A percentile compares a stretch with the other conserved stretches of the same genome.
phyloP scores from a whole-genome alignment of 176 grass and related monocot species.

The Paspalum vaginatum region DNA sequence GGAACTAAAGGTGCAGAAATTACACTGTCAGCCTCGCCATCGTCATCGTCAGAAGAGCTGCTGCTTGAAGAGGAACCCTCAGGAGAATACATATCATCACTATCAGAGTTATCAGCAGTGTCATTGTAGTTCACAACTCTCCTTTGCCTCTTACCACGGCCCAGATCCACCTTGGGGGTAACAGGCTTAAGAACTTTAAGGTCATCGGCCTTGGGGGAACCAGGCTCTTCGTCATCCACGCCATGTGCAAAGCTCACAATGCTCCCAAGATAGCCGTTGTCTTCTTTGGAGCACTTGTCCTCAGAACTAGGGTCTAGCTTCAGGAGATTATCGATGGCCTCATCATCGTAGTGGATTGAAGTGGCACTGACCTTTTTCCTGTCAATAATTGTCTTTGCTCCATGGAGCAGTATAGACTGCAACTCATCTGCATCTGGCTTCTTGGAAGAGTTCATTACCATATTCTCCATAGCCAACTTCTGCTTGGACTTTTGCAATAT shows the following conservation, averaged over 20 bases:
- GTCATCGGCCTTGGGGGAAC: slow-evolving; percentile 57
- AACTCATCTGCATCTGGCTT: slow-evolving; percentile 60
- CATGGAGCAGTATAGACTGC: slow-evolving; percentile 63
- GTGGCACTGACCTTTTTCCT: slow-evolving; percentile 51
- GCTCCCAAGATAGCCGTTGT: slow-evolving; percentile 66
- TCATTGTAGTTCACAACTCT: slow-evolving; percentile 54
- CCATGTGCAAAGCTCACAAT: slow-evolving; percentile 64
- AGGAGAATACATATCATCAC: slow-evolving; percentile 57
- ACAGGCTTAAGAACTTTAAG: slow-evolving; percentile 45
- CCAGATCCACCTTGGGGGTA: slow-evolving; percentile 50
- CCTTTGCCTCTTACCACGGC: slow-evolving; percentile 65
- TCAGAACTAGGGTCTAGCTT: slow-evolving; percentile 55
- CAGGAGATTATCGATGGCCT: slow-evolving; percentile 65
- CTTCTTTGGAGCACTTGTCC: slow-evolving; percentile 57
- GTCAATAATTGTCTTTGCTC: slow-evolving; percentile 62
- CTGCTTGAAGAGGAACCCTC: slow-evolving; percentile 42
- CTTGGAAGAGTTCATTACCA: slow-evolving; percentile 66
- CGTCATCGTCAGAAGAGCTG: slow-evolving; percentile 37
- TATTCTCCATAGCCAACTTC: slow-evolving; percentile 72
- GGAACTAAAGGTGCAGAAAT: not conserved
- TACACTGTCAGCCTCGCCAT: slow-evolving; percentile 2
- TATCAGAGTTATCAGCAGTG: slow-evolving; percentile 46
- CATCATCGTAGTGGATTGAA: slow-evolving; percentile 61
- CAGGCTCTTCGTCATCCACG: slow-evolving; percentile 11
- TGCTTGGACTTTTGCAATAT: slow-evolving; percentile 71